These are phyloP conservation scores for Solanum lycopersicoides DNA, from an alignment of 257 asterid species.

Conservation along the genomic window DNA sequence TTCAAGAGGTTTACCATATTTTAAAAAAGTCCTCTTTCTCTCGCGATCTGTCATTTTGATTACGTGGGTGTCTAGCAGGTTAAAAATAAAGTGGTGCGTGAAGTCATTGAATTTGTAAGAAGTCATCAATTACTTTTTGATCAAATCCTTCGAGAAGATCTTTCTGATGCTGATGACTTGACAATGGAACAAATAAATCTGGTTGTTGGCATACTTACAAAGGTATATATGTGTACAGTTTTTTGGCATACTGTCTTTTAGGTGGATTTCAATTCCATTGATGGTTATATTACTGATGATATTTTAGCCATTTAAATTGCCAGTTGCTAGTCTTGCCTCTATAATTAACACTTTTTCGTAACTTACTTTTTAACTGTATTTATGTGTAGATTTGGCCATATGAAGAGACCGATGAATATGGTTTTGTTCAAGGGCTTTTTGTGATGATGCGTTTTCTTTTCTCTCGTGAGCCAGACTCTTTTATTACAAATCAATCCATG, in stretches of 20 bases:
- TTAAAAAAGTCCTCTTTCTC: background rate
- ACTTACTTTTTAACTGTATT: constrained; percentile 10
- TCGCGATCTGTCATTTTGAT: background rate
- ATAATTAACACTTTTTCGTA: background rate
- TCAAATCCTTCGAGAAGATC: constrained; percentile 73
- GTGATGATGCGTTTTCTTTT: constrained; percentile 66
- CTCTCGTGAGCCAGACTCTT: constrained; percentile 48
- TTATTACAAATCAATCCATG: constrained; percentile 33
- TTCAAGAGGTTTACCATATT: background rate
- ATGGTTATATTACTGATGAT: constrained; percentile 1
- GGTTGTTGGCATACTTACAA: constrained; percentile 74
- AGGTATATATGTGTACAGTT: constrained; percentile 29
- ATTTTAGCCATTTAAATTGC: background rate
- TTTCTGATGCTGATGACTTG: constrained; percentile 64
- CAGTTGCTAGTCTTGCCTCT: background rate
- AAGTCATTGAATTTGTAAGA: constrained; percentile 63
- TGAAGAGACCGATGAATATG: constrained; percentile 80
- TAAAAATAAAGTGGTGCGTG: constrained; percentile 88
- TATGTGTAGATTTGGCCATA: constrained; percentile 80
- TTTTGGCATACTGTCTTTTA: background rate
- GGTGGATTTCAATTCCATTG: background rate
- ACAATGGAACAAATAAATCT: constrained; percentile 71
- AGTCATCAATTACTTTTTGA: constrained; percentile 79
- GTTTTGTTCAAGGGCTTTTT: constrained; percentile 84
- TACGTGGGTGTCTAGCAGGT: constrained; percentile 39